Evolutionary conservation across 352 stramenopile genomes (phyloP), one percentile per base, ranked within the genome.

Genomic region (Lagenidium giganteum): DNA sequence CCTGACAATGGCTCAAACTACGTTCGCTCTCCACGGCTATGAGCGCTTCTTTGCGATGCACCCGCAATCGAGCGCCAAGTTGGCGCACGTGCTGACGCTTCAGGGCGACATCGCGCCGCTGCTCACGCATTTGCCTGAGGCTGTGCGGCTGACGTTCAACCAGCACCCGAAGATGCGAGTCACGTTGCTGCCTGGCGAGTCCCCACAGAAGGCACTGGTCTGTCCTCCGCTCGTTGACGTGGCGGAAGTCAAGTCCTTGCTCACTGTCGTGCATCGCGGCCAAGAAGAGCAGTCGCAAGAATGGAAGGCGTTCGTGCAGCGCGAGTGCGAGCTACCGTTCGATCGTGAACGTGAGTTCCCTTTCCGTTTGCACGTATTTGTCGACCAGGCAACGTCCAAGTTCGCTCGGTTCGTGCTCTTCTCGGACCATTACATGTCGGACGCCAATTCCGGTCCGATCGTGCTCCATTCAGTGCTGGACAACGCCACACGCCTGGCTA

Each of bases 11-110:
- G 22, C 22, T 32, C 33, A 46, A 28, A 26, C 50, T 3, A 76
- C 68, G 29, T 70, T 82, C 34, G 56, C 58, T n/a, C 61, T 85
- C 4, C 68, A 78, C 26, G 69, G 72, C 37, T 85, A 85, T 33
- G 72, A 85, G 57, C 66, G 72, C 30, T 85, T 85, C 58, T 82
- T 76, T 43, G 64, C 72, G 13, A 85, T 85, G 72, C 48, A 77
- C 16, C 58, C 64, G 12, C 26, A 20, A 21, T 52, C 58, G 20
- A 75, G 67, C 40, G 51, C 63, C 35, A 78, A 66, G 18, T 51
- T 85, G 3, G 69, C 70, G 12, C 68, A 81, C 39, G 57, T 81
- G 13, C 54, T 75, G 23, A 79, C 62, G 5, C 22, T 85, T 9
- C 67, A 58, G 16, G 72, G 72, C 12, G 64, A 77, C 34, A 56